phyloP scores from a whole-genome alignment of 441 rosid genomes.

The Erodium chrysanthum region DNA sequence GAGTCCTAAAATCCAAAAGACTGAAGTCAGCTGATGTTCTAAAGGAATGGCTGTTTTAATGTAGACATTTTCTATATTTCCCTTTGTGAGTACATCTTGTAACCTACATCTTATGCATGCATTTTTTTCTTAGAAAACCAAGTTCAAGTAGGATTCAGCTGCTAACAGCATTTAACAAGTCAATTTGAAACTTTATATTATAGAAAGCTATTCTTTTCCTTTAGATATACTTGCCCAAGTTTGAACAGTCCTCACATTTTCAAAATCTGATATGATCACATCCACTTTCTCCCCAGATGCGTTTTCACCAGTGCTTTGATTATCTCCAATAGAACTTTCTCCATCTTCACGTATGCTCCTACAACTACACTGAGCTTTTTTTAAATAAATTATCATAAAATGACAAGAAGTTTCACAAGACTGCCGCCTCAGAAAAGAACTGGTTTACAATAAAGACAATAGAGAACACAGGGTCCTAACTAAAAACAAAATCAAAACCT shows the following conservation, averaged over 20 bases:
- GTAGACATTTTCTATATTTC: neutral
- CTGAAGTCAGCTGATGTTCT: neutral
- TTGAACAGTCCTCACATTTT: conserved; percentile 36
- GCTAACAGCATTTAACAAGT: neutral
- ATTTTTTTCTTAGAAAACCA: neutral
- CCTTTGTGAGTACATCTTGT: neutral
- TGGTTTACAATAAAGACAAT: neutral
- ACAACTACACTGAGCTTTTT: conserved; percentile 20
- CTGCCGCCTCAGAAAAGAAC: neutral
- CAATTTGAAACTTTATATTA: neutral
- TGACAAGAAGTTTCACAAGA: neutral
- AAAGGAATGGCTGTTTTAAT: neutral
- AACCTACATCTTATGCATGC: neutral
- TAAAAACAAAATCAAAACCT: neutral
- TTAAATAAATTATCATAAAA: conserved; percentile 12
- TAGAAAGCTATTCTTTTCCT: neutral
- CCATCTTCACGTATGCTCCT: conserved; percentile 58
- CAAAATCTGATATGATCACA: conserved; percentile 24
- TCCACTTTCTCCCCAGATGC: conserved; percentile 36
- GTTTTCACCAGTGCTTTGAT: conserved; percentile 37
- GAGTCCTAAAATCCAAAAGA: conserved; percentile 40
- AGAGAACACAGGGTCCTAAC: neutral
- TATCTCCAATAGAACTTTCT: conserved; percentile 47
- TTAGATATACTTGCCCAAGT: neutral
- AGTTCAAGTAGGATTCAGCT: neutral